Conservation (phyloP, 2,329 filamentous ascomycete genomes). For the Sporothrix phasma region DNA sequence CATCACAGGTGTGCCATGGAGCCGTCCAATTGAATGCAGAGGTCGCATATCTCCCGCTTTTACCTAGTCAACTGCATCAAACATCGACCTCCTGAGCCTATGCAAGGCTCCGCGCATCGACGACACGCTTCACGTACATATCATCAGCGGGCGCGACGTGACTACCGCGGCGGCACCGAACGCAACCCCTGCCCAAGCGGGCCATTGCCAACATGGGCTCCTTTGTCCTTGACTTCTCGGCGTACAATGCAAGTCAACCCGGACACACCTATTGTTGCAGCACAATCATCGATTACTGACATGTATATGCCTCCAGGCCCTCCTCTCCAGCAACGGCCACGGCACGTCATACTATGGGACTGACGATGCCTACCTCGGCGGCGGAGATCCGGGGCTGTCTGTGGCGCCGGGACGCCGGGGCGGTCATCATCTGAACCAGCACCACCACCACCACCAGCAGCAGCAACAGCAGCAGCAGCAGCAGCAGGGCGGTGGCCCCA, state of each 20-base stretch:
- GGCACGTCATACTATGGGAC: slow-evolving; percentile 16
- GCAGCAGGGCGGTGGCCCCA: slow-evolving; percentile 19
- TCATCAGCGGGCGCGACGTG: background rate
- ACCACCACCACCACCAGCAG: slow-evolving; percentile 21
- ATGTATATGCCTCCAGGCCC: background rate
- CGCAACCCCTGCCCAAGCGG: background rate
- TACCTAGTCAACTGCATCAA: background rate
- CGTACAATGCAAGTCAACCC: slow-evolving; percentile 16
- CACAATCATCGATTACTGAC: background rate
- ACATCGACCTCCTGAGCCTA: too few species aligned
- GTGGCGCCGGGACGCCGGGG: slow-evolving; percentile 10
- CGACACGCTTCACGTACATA: background rate
- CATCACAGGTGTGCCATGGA: background rate
- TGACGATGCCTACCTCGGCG: slow-evolving; percentile 22
- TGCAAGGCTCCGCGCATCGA: background rate
- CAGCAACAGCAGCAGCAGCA: slow-evolving; percentile 18
- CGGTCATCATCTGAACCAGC: slow-evolving; percentile 20
- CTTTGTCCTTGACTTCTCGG: slow-evolving; percentile 18
- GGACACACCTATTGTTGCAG: background rate
- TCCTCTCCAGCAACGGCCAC: slow-evolving; percentile 14
- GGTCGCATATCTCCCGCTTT: too few species aligned
- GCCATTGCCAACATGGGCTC: slow-evolving; percentile 14
- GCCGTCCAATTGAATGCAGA: background rate
- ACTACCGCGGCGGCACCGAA: background rate
- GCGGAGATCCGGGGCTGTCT: slow-evolving; percentile 24